Evolutionary conservation across 1,284 basidiomycete genomes (phyloP).

Genomic region (Trametes versicolor): DNA sequence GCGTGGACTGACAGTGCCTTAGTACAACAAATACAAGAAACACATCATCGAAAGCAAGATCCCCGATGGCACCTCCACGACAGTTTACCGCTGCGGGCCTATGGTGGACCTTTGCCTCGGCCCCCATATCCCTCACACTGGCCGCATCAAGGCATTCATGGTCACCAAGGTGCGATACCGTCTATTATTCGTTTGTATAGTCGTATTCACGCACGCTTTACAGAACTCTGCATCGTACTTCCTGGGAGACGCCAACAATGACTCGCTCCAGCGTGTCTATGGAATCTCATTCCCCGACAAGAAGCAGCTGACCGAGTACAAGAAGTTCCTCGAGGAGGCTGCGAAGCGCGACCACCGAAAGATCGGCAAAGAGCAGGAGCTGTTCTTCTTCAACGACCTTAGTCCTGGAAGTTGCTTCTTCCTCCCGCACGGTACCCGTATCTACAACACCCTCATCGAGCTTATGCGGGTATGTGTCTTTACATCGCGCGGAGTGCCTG

Average conservation of each 20-base stretch:
- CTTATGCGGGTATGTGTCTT: slow-evolving; percentile 79
- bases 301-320: slow-evolving; percentile 96
- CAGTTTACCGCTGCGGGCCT: slow-evolving; percentile 98
- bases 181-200: too few species aligned
- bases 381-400: slow-evolving; percentile 99
- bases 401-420: slow-evolving; percentile 97
- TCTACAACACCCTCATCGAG: slow-evolving; percentile 95
- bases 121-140: slow-evolving; percentile 98
- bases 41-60: slow-evolving; percentile 97
- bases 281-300: slow-evolving; percentile 99
- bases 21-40: slow-evolving; percentile 99
- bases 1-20: slow-evolving; percentile 14
- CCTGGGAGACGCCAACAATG: slow-evolving; percentile 94
- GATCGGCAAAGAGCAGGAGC: slow-evolving; percentile 96
- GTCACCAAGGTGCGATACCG: slow-evolving; percentile 85
- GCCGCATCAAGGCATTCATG: slow-evolving; percentile 97
- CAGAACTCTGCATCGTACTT: slow-evolving; percentile 99
- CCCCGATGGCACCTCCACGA: slow-evolving; percentile 96
- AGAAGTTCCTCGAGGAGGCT: slow-evolving; percentile 95
- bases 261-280: slow-evolving; percentile 96
- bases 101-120: slow-evolving; percentile 99
- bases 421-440: slow-evolving; percentile 95
- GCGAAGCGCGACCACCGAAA: slow-evolving; percentile 98
- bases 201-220: slow-evolving; percentile 6
- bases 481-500: neutral